Evolutionary conservation across 441 rosid genomes (phyloP).

Genomic region (Bruguiera hainesii): DNA sequence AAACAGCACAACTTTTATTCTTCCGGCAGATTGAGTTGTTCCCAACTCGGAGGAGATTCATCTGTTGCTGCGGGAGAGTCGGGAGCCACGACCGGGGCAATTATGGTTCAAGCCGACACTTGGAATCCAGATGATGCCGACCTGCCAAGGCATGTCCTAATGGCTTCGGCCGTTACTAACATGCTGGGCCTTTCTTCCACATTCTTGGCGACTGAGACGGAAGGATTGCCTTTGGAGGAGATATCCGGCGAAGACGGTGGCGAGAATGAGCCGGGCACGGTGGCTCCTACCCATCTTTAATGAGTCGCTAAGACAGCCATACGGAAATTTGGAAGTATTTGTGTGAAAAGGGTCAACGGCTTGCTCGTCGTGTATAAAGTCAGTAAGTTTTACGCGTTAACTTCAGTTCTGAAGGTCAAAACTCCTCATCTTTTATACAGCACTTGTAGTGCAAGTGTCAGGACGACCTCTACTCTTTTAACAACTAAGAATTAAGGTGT

Average conservation of each 20-base stretch:
- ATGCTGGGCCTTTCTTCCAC: slow-evolving; percentile 47
- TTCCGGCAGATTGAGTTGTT: slow-evolving; percentile 44
- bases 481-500: no score
- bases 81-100: slow-evolving; percentile 41
- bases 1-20: slow-evolving; percentile 43
- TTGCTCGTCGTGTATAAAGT: no score
- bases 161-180: slow-evolving; percentile 41
- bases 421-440: no score
- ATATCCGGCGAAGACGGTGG: slow-evolving; percentile 48
- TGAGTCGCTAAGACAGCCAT: neutral
- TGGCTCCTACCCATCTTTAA: neutral
- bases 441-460: no score
- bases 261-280: slow-evolving; percentile 10
- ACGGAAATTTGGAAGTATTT: neutral
- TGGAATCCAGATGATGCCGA: neutral
- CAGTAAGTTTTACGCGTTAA: no score
- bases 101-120: slow-evolving; percentile 36
- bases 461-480: no score
- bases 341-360: no score
- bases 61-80: slow-evolving; percentile 50
- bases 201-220: slow-evolving; percentile 42
- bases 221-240: slow-evolving; percentile 47
- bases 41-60: slow-evolving; percentile 45
- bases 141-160: slow-evolving; percentile 23
- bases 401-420: no score